Percentiles rank a stretch among this genome's conserved stretches.
Evolutionary conservation across 495 filamentous ascomycete genomes (phyloP).

Genomic region (Xanthoparmelia taractica): DNA sequence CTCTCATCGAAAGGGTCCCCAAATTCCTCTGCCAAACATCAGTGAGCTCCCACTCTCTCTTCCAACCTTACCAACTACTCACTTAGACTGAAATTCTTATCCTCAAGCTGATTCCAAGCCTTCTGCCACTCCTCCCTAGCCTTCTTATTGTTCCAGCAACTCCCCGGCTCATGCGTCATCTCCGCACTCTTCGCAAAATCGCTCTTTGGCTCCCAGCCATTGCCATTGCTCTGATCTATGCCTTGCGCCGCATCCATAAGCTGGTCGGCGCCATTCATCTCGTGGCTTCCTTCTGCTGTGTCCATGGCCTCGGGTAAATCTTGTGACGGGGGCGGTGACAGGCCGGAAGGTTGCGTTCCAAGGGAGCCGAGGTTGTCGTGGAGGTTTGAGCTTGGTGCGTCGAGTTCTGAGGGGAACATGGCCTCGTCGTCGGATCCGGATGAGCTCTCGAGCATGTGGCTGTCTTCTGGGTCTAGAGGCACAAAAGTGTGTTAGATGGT

Average conservation of each 20-base stretch:
- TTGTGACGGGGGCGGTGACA: constrained; percentile 36
- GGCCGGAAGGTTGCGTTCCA: constrained; percentile 40
- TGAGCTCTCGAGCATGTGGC: constrained; percentile 49
- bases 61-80: constrained; percentile 14
- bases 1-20: constrained; percentile 54
- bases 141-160: constrained; percentile 52
- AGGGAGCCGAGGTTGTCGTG: constrained; percentile 32
- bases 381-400: constrained; percentile 22
- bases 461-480: constrained; percentile 44
- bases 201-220: constrained; percentile 2
- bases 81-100: constrained; percentile 44
- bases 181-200: constrained; percentile 24
- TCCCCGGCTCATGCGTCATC: constrained; percentile 33
- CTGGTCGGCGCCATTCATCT: neutral
- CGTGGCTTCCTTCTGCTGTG: constrained; percentile 5
- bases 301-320: constrained; percentile 17
- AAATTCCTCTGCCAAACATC: constrained; percentile 37
- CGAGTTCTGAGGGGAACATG: constrained; percentile 27
- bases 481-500: neutral
- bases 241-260: neutral
- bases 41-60: neutral
- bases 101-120: constrained; percentile 41
- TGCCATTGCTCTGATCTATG: neutral
- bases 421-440: constrained; percentile 32
- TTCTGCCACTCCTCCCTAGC: constrained; percentile 54